Evolutionary conservation across 441 rosid species (phyloP), one percentile per base, ranked within the genome.

Genomic region (Francoa sonchifolia): DNA sequence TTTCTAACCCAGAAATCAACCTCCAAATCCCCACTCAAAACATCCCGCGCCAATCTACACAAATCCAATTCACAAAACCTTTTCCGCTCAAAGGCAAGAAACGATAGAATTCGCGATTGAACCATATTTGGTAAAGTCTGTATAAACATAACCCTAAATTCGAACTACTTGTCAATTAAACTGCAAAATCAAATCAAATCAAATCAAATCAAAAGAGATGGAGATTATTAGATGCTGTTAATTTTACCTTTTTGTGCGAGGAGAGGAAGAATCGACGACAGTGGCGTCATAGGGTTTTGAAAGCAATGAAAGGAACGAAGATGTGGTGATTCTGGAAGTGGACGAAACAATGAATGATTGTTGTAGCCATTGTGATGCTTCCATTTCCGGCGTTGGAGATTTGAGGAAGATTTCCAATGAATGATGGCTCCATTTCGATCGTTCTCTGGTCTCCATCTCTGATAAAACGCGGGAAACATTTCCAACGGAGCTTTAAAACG

Each of bases 361-460:
- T n/a, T 73, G 69, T 16, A 85, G 29, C 86, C 80, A 81, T 13
- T 67, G 59, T 17, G 89, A 72, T 2, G 89, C 96, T 50, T 81
- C 71, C 31, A 68, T 50, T 50, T 81, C 96, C 14, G 93, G 79
- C 3, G 80, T 71, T 16, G 63, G 73, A 30, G 65, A 66, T 49
- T 63, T 72, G 38, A 72, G 58, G 55, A 85, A 71, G 33, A 78
- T 71, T 53, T 72, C 55, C 43, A 81, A 59, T 33, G 81, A 69
- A 0, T 80, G 82, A 85, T 30, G 57, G 35, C 66, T 79, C 82
- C 96, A 78, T 84, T 7, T 10, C n/a, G n/a, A n/a, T n/a, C n/a
- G n/a, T 30, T 21, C 17, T 19, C 0, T 19, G 1, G n/a, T n/a
- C n/a, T n/a, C n/a, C n/a, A n/a, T n/a, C n/a, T n/a, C n/a, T n/a